Percentiles rank a stretch among this genome's conserved stretches.
Conservation (phyloP, 2,329 filamentous ascomycete genomes). For the Fusarium tanahbumbuense region DNA sequence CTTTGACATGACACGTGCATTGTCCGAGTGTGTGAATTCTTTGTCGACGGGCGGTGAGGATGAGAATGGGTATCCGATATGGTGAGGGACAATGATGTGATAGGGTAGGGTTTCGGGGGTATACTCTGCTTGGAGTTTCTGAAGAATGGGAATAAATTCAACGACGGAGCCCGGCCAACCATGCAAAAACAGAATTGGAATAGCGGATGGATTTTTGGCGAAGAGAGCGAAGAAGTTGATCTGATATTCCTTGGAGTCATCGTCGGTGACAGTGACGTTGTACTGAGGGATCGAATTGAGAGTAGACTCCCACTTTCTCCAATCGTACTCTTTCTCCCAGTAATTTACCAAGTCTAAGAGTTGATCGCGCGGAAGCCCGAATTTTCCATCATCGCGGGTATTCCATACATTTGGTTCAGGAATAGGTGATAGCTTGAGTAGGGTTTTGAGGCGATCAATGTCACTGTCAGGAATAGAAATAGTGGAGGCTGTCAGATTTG, state of each 20-base stretch:
- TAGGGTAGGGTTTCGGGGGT: constrained; percentile 1
- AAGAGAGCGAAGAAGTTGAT: constrained; percentile 29
- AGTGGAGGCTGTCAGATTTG: constrained; percentile 22
- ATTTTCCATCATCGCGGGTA: background rate
- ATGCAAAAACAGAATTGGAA: constrained; percentile 22
- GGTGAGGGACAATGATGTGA: constrained; percentile 22
- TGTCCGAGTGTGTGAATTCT: constrained; percentile 3
- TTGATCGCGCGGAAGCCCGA: background rate
- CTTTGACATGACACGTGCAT: constrained; percentile 18
- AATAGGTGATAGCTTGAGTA: constrained; percentile 12
- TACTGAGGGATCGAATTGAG: constrained; percentile 34
- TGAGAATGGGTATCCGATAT: constrained; percentile 16
- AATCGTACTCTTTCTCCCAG: constrained; percentile 14
- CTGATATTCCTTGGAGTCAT: constrained; percentile 13
- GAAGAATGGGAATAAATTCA: constrained; percentile 26
- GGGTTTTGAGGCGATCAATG: constrained; percentile 5
- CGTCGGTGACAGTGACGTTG: constrained; percentile 14
- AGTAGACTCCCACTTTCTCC: constrained; percentile 31
- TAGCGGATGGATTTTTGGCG: background rate
- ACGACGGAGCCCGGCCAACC: constrained; percentile 35
- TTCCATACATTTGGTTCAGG: constrained; percentile 9
- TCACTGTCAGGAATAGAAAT: constrained; percentile 4
- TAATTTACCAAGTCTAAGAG: background rate
- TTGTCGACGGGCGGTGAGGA: background rate
- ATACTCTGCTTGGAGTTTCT: constrained; percentile 9